These are phyloP conservation scores for Rutidosis leptorrhynchoides DNA, from an alignment of 129 eudicot species.

Conservation along the genomic window DNA sequence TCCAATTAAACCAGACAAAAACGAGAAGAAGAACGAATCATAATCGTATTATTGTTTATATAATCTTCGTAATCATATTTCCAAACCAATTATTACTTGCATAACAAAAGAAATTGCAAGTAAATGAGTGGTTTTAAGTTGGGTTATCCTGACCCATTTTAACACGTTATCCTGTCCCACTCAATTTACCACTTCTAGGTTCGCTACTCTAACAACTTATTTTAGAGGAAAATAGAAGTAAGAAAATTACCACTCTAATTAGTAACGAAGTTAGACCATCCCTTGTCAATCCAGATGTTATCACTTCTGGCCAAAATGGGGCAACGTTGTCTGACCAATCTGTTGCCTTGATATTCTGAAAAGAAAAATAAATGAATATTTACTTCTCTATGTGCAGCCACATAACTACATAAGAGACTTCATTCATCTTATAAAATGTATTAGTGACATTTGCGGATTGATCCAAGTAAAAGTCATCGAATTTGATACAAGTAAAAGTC, in stretches of 20 bases:
- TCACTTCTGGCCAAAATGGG: constrained; percentile 98
- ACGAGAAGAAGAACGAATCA: neutral
- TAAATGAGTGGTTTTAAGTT: neutral
- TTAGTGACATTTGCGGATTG: neutral
- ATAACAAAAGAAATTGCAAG: neutral
- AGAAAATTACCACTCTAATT: constrained; percentile 62
- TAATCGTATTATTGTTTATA: neutral
- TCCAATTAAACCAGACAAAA: no score
- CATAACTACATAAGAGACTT: neutral
- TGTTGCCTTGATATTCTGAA: constrained; percentile 72
- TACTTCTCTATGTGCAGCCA: neutral
- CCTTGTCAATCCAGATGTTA: constrained; percentile 83
- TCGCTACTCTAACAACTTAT: neutral
- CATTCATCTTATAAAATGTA: neutral
- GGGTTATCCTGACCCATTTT: neutral
- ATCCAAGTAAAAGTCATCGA: no score
- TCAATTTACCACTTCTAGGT: neutral
- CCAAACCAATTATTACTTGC: neutral
- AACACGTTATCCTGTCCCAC: neutral
- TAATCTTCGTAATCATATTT: neutral
- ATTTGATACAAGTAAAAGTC: no score
- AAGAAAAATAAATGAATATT: neutral
- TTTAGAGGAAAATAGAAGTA: neutral
- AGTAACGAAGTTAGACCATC: constrained; percentile 78
- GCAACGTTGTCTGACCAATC: constrained; percentile 95